These are phyloP conservation scores for Arthroderma sp. DNA, from an alignment of 2,329 filamentous ascomycete genomes.

Conservation along the genomic window DNA sequence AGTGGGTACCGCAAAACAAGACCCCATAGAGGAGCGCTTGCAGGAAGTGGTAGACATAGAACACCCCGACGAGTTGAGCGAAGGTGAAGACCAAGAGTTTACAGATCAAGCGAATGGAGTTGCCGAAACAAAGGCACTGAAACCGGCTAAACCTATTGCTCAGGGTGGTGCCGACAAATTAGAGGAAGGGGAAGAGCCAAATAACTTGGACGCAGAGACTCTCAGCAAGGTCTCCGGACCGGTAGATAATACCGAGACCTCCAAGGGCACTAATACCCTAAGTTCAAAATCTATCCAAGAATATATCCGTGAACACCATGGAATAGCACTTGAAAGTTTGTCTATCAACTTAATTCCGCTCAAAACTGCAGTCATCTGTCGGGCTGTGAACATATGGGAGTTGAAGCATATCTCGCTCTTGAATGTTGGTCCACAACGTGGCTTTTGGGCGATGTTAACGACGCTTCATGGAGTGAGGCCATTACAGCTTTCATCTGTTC, in stretches of 20 bases:
- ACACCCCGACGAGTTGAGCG: constrained; percentile 21
- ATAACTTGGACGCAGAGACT: not conserved
- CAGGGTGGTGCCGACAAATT: not conserved
- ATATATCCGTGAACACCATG: constrained; percentile 47
- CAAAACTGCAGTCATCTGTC: constrained; percentile 44
- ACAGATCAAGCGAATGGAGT: constrained; percentile 5
- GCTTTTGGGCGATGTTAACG: constrained; percentile 46
- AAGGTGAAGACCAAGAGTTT: constrained; percentile 17
- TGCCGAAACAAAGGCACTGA: not conserved
- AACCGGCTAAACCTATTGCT: not conserved
- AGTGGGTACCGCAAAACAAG: not conserved
- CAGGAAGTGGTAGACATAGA: constrained; percentile 16
- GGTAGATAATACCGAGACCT: not conserved
- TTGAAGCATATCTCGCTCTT: constrained; percentile 48
- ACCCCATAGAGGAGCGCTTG: constrained; percentile 9
- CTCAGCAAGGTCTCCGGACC: not conserved
- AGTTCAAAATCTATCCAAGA: constrained; percentile 18
- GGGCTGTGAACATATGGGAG: constrained; percentile 43
- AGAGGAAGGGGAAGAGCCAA: not conserved
- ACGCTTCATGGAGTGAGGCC: constrained; percentile 41
- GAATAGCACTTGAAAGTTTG: constrained; percentile 43
- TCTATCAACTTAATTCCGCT: constrained; percentile 48
- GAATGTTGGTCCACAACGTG: constrained; percentile 48
- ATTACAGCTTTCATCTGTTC: constrained; percentile 44
- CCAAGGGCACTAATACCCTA: not conserved